Conservation (phyloP, 2,329 filamentous ascomycete species). For the Ophiostoma pallidulum region DNA sequence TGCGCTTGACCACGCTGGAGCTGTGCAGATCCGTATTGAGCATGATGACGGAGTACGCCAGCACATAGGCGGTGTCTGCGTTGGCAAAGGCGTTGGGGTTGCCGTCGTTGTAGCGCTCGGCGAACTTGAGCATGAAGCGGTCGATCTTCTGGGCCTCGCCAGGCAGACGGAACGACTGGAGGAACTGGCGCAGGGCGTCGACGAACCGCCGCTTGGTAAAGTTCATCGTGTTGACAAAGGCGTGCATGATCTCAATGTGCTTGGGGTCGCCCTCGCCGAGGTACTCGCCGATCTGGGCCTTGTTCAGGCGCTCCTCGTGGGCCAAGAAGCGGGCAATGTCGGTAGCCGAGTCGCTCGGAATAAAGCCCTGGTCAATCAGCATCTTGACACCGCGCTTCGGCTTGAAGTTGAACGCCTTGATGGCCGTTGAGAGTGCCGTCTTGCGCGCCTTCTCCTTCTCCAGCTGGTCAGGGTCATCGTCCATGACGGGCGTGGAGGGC, state of each 20-base stretch:
- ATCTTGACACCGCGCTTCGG: conserved; percentile 87
- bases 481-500: conserved; percentile 53
- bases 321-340: conserved; percentile 81
- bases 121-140: conserved; percentile 98
- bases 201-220: conserved; percentile 88
- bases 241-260: conserved; percentile 96
- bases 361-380: conserved; percentile 77
- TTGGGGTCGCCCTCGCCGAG: conserved; percentile 87
- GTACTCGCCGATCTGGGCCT: conserved; percentile 86
- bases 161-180: conserved; percentile 89
- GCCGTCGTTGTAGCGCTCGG: conserved; percentile 85
- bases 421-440: conserved; percentile 80
- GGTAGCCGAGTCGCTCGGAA: conserved; percentile 63
- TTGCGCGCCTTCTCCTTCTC: conserved; percentile 92
- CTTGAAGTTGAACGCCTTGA: conserved; percentile 94
- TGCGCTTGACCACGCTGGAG: conserved; percentile 68
- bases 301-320: conserved; percentile 76
- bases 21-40: conserved; percentile 95
- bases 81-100: conserved; percentile 98
- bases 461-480: conserved; percentile 89
- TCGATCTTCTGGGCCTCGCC: conserved; percentile 98
- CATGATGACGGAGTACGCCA: conserved; percentile 94
- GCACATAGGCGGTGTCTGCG: conserved; percentile 91
- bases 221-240: conserved; percentile 92
- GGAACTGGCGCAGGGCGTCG: conserved; percentile 79